Conservation (phyloP, 345 rosid genomes). For the Dimocarpus longan region DNA sequence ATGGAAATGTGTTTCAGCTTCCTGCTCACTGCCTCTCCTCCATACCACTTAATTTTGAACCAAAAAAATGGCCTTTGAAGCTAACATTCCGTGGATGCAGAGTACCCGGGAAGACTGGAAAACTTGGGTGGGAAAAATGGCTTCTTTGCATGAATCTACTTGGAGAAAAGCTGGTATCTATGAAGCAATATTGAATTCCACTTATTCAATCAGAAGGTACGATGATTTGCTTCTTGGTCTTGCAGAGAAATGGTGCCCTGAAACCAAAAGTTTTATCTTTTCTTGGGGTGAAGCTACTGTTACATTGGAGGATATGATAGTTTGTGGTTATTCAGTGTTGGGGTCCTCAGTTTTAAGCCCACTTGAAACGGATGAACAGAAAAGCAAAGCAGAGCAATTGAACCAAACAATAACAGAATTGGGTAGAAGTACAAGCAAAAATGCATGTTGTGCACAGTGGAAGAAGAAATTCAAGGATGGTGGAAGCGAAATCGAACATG, state of each 20-base stretch:
- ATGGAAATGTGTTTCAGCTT: slow-evolving; percentile 17
- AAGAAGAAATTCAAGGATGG: slow-evolving; percentile 29
- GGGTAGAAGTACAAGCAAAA: background rate
- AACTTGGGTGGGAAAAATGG: slow-evolving; percentile 50
- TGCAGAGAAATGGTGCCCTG: slow-evolving; percentile 51
- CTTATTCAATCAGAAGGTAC: slow-evolving; percentile 29
- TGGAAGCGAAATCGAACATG: slow-evolving; percentile 39
- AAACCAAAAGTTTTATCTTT: slow-evolving; percentile 53
- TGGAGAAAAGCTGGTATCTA: slow-evolving; percentile 52
- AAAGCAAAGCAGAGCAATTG: slow-evolving; percentile 18
- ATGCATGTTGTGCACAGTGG: background rate
- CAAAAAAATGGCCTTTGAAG: background rate
- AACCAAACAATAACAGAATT: background rate
- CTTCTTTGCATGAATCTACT: slow-evolving; percentile 19
- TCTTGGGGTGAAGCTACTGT: slow-evolving; percentile 66
- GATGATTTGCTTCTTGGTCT: slow-evolving; percentile 38
- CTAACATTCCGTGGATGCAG: slow-evolving; percentile 36
- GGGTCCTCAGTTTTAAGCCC: slow-evolving; percentile 45
- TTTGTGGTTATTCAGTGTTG: slow-evolving; percentile 44
- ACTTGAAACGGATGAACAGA: slow-evolving; percentile 24
- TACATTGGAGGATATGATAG: slow-evolving; percentile 49
- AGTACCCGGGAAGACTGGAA: slow-evolving; percentile 35
- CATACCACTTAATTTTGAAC: background rate
- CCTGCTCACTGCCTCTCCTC: slow-evolving; percentile 14
- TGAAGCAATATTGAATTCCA: slow-evolving; percentile 50